phyloP scores from a whole-genome alignment of 176 grass and related monocot genomes.

The Areca catechu region DNA sequence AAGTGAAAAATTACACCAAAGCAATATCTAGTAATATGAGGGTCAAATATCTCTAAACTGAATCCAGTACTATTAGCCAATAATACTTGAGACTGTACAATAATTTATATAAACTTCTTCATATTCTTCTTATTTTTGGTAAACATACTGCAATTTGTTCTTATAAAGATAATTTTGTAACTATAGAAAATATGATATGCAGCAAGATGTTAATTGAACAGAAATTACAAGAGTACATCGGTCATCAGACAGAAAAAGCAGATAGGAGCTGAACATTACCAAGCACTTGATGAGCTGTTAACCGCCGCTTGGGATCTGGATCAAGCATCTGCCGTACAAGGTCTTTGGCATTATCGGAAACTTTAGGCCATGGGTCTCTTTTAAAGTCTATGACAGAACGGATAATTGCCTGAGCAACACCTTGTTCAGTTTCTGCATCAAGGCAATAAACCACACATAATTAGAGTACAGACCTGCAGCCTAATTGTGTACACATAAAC shows the following conservation, averaged over 20 bases:
- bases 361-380: conserved; percentile 20
- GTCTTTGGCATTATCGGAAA: conserved; percentile 18
- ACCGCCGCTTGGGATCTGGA: conserved; percentile 1
- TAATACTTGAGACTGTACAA: no score
- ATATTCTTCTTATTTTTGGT: no score
- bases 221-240: not conserved
- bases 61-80: no score
- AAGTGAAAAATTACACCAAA: no score
- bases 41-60: no score
- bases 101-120: no score
- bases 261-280: not conserved
- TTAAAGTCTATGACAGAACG: conserved; percentile 17
- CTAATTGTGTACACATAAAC: not conserved
- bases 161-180: not conserved
- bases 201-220: not conserved
- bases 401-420: conserved; percentile 15
- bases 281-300: conserved; percentile 10
- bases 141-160: no score
- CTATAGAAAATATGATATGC: not conserved
- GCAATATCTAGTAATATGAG: no score
- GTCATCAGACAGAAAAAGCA: not conserved
- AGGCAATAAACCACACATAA: not conserved
- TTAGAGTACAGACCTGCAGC: not conserved
- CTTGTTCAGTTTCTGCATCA: conserved; percentile 14
- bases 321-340: conserved; percentile 12